A percentile compares a stretch with the other conserved stretches of the same genome.
These are phyloP conservation scores for Platanthera guangdongensis DNA, from an alignment of 106 monocot species.

Conservation along the genomic window DNA sequence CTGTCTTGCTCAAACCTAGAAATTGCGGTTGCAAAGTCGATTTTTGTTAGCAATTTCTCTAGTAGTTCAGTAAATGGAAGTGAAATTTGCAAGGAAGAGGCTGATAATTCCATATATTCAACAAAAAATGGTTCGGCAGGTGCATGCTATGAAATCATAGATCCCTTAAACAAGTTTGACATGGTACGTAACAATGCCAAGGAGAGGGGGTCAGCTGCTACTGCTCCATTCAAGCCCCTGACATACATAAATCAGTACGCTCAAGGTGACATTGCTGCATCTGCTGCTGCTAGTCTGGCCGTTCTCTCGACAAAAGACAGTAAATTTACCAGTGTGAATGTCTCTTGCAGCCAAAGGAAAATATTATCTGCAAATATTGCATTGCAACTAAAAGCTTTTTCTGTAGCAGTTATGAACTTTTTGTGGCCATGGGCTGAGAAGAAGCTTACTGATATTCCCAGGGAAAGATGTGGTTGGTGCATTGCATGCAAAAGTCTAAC, in stretches of 20 bases:
- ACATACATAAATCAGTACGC: slow-evolving; percentile 73
- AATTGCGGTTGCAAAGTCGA: slow-evolving; percentile 16
- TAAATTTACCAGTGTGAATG: slow-evolving; percentile 26
- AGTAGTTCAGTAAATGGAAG: slow-evolving; percentile 17
- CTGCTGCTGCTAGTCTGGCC: slow-evolving; percentile 69
- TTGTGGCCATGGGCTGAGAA: slow-evolving; percentile 72
- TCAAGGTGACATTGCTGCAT: slow-evolving; percentile 79
- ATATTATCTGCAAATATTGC: slow-evolving; percentile 26
- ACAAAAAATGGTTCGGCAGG: slow-evolving; percentile 3
- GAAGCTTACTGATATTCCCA: slow-evolving; percentile 61
- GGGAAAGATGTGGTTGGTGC: slow-evolving; percentile 98
- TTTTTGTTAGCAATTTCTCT: slow-evolving; percentile 12
- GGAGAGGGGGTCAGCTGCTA: slow-evolving; percentile 3
- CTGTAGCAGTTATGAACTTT: slow-evolving; percentile 52
- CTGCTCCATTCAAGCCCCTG: slow-evolving; percentile 40
- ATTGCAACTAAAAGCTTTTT: slow-evolving; percentile 86
- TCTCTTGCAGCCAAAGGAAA: slow-evolving; percentile 42
- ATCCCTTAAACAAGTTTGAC: slow-evolving; percentile 2
- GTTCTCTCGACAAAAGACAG: slow-evolving; percentile 47
- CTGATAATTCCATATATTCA: slow-evolving; percentile 12
- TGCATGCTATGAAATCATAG: slow-evolving; percentile 7
- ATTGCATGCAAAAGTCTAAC: slow-evolving; percentile 51
- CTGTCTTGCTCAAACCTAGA: slow-evolving; percentile 20
- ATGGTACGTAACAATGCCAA: slow-evolving; percentile 13
- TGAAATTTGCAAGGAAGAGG: slow-evolving; percentile 25